These are phyloP conservation scores for Paramecium primaurelia DNA, from an alignment of 73 alveolate species.

Conservation along the genomic window DNA sequence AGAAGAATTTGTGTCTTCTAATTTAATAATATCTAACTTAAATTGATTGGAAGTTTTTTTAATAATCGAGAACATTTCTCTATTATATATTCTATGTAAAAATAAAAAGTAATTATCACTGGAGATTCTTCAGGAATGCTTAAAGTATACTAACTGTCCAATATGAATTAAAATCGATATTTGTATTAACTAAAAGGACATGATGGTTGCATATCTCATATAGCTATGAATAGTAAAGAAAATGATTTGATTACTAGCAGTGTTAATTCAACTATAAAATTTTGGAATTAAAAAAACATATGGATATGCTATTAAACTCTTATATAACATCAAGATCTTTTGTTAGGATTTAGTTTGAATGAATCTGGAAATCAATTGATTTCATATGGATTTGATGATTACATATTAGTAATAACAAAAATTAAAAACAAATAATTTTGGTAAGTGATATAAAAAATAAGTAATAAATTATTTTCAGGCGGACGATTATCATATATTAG, in stretches of 20 bases:
- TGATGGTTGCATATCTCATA: not conserved
- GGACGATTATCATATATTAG: not conserved
- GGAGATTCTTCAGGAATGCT: not conserved
- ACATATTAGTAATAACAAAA: not conserved
- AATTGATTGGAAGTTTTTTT: not conserved
- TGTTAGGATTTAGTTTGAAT: not conserved
- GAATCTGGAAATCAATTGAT: not conserved
- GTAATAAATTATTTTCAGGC: no score
- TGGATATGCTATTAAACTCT: not conserved
- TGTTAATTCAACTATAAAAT: not conserved
- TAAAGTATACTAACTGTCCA: not conserved
- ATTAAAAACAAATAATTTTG: not conserved
- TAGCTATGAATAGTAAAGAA: not conserved
- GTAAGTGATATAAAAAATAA: not conserved
- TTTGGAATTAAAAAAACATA: not conserved
- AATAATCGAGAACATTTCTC: not conserved
- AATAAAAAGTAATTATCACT: no score
- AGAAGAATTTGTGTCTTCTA: no score
- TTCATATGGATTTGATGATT: not conserved
- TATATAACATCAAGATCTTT: not conserved
- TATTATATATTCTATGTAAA: not conserved
- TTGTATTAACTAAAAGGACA: not conserved
- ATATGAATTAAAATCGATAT: not conserved
- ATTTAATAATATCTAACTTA: not conserved
- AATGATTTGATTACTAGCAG: not conserved